Evolutionary conservation across 768 basidiomycete species (phyloP).

Genomic region (Tylopilus felleus): DNA sequence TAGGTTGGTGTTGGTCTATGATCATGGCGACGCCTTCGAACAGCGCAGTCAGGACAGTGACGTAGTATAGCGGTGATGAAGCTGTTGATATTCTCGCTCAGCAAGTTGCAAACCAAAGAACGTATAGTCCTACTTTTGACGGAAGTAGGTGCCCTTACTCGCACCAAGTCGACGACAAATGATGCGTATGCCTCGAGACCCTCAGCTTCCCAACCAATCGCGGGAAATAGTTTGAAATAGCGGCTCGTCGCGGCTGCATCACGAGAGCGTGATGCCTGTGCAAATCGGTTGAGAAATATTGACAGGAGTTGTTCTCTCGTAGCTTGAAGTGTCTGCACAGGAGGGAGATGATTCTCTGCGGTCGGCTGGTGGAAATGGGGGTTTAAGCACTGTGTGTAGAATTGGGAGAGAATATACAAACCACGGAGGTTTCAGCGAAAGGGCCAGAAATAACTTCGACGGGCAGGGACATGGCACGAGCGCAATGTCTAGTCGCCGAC

Average conservation of each 20-base stretch:
- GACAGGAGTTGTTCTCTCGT: conserved; percentile 72
- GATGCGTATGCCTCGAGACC: conserved; percentile 89
- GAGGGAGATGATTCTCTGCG: conserved; percentile 81
- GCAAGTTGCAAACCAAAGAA: conserved; percentile 5
- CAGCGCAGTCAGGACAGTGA: conserved; percentile 83
- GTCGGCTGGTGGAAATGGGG: conserved; percentile 63
- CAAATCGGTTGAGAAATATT: conserved; percentile 79
- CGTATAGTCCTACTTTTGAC: conserved; percentile 63
- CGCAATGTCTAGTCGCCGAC: conserved; percentile 85
- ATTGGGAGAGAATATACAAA: conserved; percentile 39
- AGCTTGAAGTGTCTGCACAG: conserved; percentile 73
- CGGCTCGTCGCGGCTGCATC: conserved; percentile 87
- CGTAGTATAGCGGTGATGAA: conserved; percentile 89
- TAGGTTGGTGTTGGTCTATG: conserved; percentile 94
- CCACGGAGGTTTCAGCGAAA: conserved; percentile 87
- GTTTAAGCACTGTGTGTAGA: neutral
- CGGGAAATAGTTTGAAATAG: conserved; percentile 96
- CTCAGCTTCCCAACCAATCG: conserved; percentile 89
- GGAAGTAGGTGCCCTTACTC: conserved; percentile 69
- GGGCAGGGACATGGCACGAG: conserved; percentile 85
- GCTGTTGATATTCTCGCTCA: conserved; percentile 44
- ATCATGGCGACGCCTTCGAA: conserved; percentile 96
- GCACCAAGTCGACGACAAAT: conserved; percentile 90
- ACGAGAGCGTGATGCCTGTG: conserved; percentile 71
- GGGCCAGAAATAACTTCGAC: conserved; percentile 71